Percentiles rank a stretch among this genome's conserved stretches.
Conservation (phyloP, 768 basidiomycete species). For the Calocybe indica region DNA sequence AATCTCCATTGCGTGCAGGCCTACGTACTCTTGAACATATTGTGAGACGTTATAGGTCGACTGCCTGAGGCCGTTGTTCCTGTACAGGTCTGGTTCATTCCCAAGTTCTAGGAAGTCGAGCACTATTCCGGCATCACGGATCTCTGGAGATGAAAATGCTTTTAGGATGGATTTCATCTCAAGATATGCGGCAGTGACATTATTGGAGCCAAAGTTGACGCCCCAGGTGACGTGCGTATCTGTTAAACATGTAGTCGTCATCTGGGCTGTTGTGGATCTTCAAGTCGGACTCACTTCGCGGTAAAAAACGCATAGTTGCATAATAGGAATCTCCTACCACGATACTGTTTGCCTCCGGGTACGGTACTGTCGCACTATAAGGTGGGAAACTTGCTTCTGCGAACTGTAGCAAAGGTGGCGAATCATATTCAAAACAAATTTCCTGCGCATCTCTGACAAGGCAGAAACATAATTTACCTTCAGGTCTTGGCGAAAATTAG, state of each 20-base stretch:
- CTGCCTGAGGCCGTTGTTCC: slow-evolving; percentile 36
- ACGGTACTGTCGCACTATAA: slow-evolving; percentile 43
- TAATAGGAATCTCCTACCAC: slow-evolving; percentile 53
- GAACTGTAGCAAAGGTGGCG: slow-evolving; percentile 21
- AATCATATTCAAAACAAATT: neutral
- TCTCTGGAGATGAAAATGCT: slow-evolving; percentile 37
- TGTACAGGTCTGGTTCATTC: slow-evolving; percentile 58
- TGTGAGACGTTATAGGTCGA: slow-evolving; percentile 33
- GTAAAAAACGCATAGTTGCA: slow-evolving; percentile 43
- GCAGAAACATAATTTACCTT: slow-evolving; percentile 24
- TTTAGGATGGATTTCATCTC: slow-evolving; percentile 43
- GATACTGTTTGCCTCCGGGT: slow-evolving; percentile 57
- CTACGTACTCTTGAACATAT: slow-evolving; percentile 45
- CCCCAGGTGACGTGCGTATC: slow-evolving; percentile 65
- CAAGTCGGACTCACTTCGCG: slow-evolving; percentile 27
- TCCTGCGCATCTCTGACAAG: too few species aligned
- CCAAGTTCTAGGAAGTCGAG: slow-evolving; percentile 57
- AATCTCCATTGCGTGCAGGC: neutral
- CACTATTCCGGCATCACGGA: slow-evolving; percentile 35
- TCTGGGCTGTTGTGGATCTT: neutral
- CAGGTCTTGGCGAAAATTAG: slow-evolving; percentile 43
- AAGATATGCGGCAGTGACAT: slow-evolving; percentile 44
- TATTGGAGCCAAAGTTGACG: slow-evolving; percentile 55
- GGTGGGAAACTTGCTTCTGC: slow-evolving; percentile 44
- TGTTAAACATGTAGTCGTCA: slow-evolving; percentile 12